phyloP scores from a whole-genome alignment of 2,329 filamentous ascomycete species.

The Calycina herbarum region DNA sequence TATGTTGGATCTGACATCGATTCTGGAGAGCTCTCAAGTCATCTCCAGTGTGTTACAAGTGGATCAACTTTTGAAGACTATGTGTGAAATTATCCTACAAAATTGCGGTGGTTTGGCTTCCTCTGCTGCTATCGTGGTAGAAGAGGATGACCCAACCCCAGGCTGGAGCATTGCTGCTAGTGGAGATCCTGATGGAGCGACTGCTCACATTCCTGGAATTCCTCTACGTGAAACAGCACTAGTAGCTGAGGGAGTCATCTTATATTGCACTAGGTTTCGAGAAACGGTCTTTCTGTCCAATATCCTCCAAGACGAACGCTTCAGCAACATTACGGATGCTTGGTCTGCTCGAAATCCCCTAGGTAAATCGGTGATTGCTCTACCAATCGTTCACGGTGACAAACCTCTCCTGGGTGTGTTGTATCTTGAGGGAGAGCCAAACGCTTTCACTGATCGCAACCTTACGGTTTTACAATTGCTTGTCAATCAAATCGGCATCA shows the following conservation, averaged over 20 bases:
- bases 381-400: conserved; percentile 73
- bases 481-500: conserved; percentile 76
- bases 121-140: conserved; percentile 71
- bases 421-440: conserved; percentile 73
- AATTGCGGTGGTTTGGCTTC: conserved; percentile 72
- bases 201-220: conserved; percentile 64
- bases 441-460: conserved; percentile 75
- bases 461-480: conserved; percentile 67
- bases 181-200: conserved; percentile 70
- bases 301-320: conserved; percentile 72
- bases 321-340: conserved; percentile 69
- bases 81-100: conserved; percentile 79
- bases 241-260: conserved; percentile 74
- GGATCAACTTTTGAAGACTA: conserved; percentile 73
- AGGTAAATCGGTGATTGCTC: conserved; percentile 75
- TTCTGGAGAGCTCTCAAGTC: conserved; percentile 75
- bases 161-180: conserved; percentile 73
- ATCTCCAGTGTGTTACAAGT: conserved; percentile 75
- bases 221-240: conserved; percentile 64
- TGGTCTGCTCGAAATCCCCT: conserved; percentile 69
- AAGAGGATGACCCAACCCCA: conserved; percentile 55
- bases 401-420: conserved; percentile 71
- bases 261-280: conserved; percentile 75
- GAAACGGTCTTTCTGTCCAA: conserved; percentile 75
- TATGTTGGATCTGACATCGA: conserved; percentile 79